phyloP scores from a whole-genome alignment of 2,329 filamentous ascomycete genomes.

The Paecilomyces sp. region DNA sequence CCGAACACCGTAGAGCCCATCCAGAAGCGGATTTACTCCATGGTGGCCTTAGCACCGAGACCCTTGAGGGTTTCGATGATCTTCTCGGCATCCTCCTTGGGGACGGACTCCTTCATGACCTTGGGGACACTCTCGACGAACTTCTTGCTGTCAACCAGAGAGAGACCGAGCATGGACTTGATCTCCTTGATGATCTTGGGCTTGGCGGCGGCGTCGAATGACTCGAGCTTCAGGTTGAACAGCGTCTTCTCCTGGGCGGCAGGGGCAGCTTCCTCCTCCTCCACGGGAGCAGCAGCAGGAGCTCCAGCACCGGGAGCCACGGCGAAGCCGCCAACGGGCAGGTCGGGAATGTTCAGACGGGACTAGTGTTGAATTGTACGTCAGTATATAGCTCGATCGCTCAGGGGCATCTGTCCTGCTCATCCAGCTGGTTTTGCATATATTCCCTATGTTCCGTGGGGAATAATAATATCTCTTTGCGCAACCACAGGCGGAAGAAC shows the following conservation, averaged over 20 bases:
- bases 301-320: slow-evolving; percentile 58
- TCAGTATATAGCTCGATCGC: neutral
- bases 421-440: neutral
- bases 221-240: slow-evolving; percentile 90
- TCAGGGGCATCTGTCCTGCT: neutral
- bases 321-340: slow-evolving; percentile 87
- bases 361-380: slow-evolving; percentile 47
- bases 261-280: slow-evolving; percentile 83
- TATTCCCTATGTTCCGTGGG: neutral
- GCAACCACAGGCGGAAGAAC: neutral
- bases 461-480: neutral
- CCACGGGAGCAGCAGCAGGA: slow-evolving; percentile 52
- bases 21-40: slow-evolving; percentile 61
- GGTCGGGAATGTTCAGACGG: slow-evolving; percentile 94
- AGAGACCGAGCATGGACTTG: slow-evolving; percentile 90
- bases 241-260: slow-evolving; percentile 89
- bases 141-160: slow-evolving; percentile 99
- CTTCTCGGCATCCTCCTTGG: slow-evolving; percentile 99
- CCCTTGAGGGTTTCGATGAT: slow-evolving; percentile 92
- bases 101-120: slow-evolving; percentile 96
- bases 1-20: slow-evolving; percentile 3
- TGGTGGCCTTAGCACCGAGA: slow-evolving; percentile 76
- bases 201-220: slow-evolving; percentile 82
- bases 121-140: slow-evolving; percentile 98
- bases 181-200: slow-evolving; percentile 99